Conservation (phyloP, 345 rosid species). For the Turritis glabra region DNA sequence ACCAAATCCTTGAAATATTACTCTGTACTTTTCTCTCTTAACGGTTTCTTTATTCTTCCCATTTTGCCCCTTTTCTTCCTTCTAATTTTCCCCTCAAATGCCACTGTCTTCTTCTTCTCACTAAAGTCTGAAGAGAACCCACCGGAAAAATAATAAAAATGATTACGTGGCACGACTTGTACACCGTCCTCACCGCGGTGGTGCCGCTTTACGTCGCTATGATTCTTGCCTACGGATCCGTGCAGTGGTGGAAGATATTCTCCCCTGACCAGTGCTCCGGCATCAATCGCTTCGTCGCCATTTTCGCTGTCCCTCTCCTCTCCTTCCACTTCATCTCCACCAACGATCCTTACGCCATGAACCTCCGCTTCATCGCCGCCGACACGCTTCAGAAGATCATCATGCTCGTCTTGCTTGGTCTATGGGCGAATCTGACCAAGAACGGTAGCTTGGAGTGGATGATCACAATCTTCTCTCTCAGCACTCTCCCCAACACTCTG, state of each 20-base stretch:
- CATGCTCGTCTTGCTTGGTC: constrained; percentile 57
- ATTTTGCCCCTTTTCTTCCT: constrained; percentile 24
- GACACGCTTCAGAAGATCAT: constrained; percentile 84
- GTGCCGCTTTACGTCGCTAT: constrained; percentile 93
- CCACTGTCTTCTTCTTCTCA: constrained; percentile 21
- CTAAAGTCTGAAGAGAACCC: neutral
- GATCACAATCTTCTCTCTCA: constrained; percentile 88
- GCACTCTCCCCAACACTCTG: constrained; percentile 89
- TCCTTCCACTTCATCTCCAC: constrained; percentile 95
- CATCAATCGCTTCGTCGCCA: constrained; percentile 91
- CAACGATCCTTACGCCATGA: constrained; percentile 82
- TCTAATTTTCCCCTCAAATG: constrained; percentile 10
- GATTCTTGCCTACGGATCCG: constrained; percentile 93
- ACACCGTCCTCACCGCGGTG: constrained; percentile 87
- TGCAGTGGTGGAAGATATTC: constrained; percentile 97
- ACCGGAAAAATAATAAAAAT: constrained; percentile 36
- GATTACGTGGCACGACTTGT: constrained; percentile 76
- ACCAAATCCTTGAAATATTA: constrained; percentile 16
- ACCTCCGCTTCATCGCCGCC: constrained; percentile 84
- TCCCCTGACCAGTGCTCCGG: constrained; percentile 97
- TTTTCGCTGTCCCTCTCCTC: constrained; percentile 90
- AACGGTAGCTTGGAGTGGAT: constrained; percentile 88
- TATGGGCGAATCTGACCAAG: constrained; percentile 63
- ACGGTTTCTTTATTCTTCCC: constrained; percentile 43
- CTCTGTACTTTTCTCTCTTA: constrained; percentile 26